phyloP scores from a whole-genome alignment of 805 yeast genomes.

The Candida nitratophila region DNA sequence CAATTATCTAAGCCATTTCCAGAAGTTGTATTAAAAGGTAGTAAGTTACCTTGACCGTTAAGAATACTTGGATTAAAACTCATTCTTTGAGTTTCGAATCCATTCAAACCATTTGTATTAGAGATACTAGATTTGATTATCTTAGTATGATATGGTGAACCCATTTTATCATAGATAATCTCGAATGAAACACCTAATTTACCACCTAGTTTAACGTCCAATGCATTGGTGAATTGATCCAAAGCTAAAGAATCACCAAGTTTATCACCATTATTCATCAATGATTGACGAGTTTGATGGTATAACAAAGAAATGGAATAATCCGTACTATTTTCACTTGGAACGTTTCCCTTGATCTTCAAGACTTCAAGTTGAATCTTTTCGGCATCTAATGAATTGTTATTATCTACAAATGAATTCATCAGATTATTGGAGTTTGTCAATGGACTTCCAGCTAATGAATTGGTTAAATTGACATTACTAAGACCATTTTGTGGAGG shows the following conservation, averaged over 20 bases:
- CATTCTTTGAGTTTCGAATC: background rate
- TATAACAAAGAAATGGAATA: conserved; percentile 18
- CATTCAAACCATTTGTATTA: background rate
- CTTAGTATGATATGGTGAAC: conserved; percentile 31
- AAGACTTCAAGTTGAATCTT: conserved; percentile 35
- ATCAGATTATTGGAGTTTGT: background rate
- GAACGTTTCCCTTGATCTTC: conserved; percentile 31
- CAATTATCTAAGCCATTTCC: background rate
- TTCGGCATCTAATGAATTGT: conserved; percentile 21
- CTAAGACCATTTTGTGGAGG: background rate
- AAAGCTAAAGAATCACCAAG: conserved; percentile 21
- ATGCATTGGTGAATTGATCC: conserved; percentile 23
- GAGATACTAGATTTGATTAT: background rate
- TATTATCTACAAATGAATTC: background rate
- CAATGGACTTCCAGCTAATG: background rate
- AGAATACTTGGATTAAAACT: background rate
- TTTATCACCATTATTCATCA: conserved; percentile 25
- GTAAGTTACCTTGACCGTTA: background rate
- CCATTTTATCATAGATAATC: conserved; percentile 37
- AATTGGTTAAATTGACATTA: background rate
- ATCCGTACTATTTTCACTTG: conserved; percentile 15
- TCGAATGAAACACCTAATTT: conserved; percentile 31
- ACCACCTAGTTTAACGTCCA: conserved; percentile 25
- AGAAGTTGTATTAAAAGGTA: background rate
- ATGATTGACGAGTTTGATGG: conserved; percentile 27